Evolutionary conservation across 2,329 filamentous ascomycete genomes (phyloP), one percentile per base, ranked within the genome.

Genomic region (Alternaria tenuissima): DNA sequence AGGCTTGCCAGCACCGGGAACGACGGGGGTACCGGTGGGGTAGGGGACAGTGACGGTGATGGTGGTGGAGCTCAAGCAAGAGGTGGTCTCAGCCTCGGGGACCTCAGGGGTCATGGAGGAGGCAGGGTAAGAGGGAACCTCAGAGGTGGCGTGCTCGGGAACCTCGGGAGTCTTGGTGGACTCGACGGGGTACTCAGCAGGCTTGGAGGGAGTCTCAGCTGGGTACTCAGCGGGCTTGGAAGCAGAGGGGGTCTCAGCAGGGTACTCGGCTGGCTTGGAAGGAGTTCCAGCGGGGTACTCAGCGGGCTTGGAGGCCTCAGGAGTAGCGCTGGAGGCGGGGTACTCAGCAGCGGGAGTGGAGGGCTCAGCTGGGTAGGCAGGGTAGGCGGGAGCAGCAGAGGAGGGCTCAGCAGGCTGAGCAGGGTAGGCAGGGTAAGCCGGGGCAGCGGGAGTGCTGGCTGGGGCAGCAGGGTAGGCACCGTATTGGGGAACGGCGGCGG

Each of bases 31-130:
- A 53, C 74, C 76, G 47, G 79, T 80, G 59, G 76, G 74, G 71
- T 72, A 69, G 26, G 74, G 75, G 63, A 83, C 68, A 44, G 81
- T 83, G 64, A 82, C 72, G 58, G 78, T 75, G 64, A 78, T 72
- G 64, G 81, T 83, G 59, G 73, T 72, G 69, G 78, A 81, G 70
- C 79, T 76, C 48, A 76, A 72, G 62, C 80, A 82, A 57, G 66
- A 65, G 51, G 67, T 62, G 51, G 68, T 54, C 52, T 53, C 59
- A 43, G 64, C 60, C 38, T 61, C 59, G 34, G 57, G 57, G 20
- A 60, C 57, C 43, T 53, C 36, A 38, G 67, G 63, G 38, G 28
- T 52, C 48, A 38, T 38, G 51, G 18, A 22, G 53, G 18, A 22
- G 30, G 55, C 55, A n/a, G 38, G 55, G 30, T 44, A 39, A 20